These are phyloP conservation scores for Dryadomyces quercivorus DNA, from an alignment of 2,329 filamentous ascomycete genomes.

Conservation along the genomic window DNA sequence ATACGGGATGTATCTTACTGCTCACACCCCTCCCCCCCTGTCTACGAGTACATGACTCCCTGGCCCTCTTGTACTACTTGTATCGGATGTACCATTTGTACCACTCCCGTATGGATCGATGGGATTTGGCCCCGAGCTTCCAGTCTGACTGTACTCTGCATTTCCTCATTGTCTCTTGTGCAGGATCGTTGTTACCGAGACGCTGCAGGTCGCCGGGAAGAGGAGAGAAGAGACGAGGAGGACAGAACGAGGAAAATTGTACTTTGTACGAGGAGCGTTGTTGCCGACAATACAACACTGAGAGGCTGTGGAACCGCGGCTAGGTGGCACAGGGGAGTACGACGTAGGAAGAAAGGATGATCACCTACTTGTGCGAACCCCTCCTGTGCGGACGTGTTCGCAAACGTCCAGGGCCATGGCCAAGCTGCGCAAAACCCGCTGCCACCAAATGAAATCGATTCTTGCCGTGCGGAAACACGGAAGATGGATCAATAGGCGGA, in stretches of 20 bases:
- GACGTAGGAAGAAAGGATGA: not conserved
- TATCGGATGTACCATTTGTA: not conserved
- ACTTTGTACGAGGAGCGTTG: not conserved
- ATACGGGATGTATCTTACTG: not conserved
- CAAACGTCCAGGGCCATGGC: not conserved
- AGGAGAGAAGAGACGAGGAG: not conserved
- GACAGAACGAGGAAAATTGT: not conserved
- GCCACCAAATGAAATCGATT: not conserved
- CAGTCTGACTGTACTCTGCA: not conserved
- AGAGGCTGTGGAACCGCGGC: too few relatives aligned
- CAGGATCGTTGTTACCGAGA: not conserved
- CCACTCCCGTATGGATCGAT: not conserved
- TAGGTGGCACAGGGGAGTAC: too few relatives aligned
- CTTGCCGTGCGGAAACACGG: not conserved
- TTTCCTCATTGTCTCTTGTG: not conserved
- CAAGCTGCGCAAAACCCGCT: not conserved
- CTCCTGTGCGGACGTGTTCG: not conserved
- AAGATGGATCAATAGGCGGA: not conserved
- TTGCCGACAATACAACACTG: not conserved
- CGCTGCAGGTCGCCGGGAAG: not conserved
- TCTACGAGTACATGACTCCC: not conserved
- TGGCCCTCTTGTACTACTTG: not conserved
- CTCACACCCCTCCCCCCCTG: too few relatives aligned
- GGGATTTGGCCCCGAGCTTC: not conserved
- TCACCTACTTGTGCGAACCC: not conserved